Evolutionary conservation across 148 eudicot species (phyloP), one percentile per base, ranked within the genome.

Genomic region (Silene conica): DNA sequence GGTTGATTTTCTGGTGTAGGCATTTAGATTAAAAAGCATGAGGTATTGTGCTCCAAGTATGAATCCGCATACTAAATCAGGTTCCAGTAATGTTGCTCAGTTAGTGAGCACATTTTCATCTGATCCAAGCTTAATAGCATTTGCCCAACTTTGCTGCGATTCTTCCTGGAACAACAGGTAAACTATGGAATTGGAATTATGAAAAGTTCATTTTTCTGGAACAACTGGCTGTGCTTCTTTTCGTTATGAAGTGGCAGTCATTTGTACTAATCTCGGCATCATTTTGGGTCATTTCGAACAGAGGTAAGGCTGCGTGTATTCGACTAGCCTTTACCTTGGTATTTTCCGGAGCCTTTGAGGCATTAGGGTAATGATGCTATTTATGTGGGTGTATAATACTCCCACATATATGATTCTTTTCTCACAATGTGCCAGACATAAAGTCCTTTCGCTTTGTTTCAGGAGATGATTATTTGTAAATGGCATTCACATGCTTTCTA

Each of bases 21-120:
- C 91, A 63, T 92, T 86, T 84, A 90, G 92, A 79, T 82, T 92
- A 83, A 78, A 88, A 13, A 86, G 91, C 82, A 73, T 80, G 78
- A 84, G 78, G 67, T 70, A 81, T 74, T 78, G 67, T 56, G 66
- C 75, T 50, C 77, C 86, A 48, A 77, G 82, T 74, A 68, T 58
- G 18, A 80, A 73, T 63, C 79, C 82, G 26, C 77, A 80, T 54
- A 56, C 58, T n/a, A 86, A 81, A 74, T 65, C 80, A 26, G 83
- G 81, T 78, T 85, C 89, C 64, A 82, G 78, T 66, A 82, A 86
- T 58, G 86, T 92, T 71, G 96, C 92, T 81, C 94, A 95, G 73
- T 80, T 95, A 84, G 96, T 95, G 80, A 92, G 97, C 80, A 92
- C 94, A 45, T 92, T 95, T 81, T 92, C 97, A 43, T 95, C 99